Conservation (phyloP, 345 rosid genomes). For the Populus alba region DNA sequence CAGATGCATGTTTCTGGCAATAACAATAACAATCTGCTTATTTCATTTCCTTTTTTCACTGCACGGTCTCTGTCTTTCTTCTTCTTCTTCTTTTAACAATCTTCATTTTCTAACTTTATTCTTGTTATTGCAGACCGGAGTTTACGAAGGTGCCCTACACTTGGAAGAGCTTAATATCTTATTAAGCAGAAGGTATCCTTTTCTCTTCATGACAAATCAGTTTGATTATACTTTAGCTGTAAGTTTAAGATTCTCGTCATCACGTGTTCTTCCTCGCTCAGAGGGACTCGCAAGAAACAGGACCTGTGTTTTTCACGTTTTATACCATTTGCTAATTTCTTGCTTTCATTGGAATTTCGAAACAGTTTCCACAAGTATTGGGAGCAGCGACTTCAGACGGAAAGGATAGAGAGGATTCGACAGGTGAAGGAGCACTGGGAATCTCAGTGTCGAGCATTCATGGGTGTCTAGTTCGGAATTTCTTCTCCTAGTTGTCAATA, state of each 20-base stretch:
- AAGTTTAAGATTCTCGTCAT: background rate
- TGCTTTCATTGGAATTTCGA: background rate
- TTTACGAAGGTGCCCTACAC: conserved; percentile 67
- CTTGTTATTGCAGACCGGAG: conserved; percentile 42
- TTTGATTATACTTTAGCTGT: background rate
- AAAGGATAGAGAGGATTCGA: conserved; percentile 63
- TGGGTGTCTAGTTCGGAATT: conserved; percentile 38
- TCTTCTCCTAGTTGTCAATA: background rate
- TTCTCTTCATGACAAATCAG: background rate
- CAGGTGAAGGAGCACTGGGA: conserved; percentile 91
- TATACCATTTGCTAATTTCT: background rate
- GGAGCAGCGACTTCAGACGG: conserved; percentile 62
- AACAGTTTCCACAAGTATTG: conserved; percentile 74
- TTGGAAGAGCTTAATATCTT: conserved; percentile 77
- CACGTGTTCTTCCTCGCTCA: background rate
- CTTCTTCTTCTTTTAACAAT: background rate
- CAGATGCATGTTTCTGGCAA: background rate
- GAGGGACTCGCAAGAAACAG: background rate
- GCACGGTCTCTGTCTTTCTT: too few relatives aligned
- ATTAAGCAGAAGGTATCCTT: conserved; percentile 60
- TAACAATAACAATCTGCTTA: background rate
- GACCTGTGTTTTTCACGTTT: background rate
- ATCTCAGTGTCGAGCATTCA: conserved; percentile 59
- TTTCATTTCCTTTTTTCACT: background rate
- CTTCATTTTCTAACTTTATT: background rate